Base-by-base conservation (phyloP, 495 filamentous ascomycete species). In the Daldinia concentrica region DNA sequence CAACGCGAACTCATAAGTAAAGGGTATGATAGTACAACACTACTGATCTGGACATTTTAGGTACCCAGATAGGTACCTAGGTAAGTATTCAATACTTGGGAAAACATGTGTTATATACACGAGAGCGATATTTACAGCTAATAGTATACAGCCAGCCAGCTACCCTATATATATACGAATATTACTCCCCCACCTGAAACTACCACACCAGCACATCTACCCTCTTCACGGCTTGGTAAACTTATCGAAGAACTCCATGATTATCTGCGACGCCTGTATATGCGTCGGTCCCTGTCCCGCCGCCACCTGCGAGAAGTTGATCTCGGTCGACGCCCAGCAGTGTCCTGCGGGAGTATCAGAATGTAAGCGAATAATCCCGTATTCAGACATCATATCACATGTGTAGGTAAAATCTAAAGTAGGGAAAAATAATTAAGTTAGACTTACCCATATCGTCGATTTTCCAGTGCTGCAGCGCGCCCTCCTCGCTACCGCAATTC, bases 391-490 rank as follows among this genome's bases (percentile, higher is more conserved):
- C 22, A 48, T 19, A 5, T 3, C 22, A 48, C 43, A 24, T 12
- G 3, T 12, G 8, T 48, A 43, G 52, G 4, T 19, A 48, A 8
- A 41, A 8, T 26, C 0, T 17, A 55, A 12, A 48, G 51, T n/a
- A n/a, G n/a, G 39, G 6, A 5, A 11, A 34, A 34, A 5, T 3
- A 36, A 19, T 15, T 6, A 8, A 2, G 8, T 30, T 11, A 29
- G n/a, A 64, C 75, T 64, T 54, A 73, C 75, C 73, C 77, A 77
- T 83, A 30, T 80, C 76, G 58, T 81, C 79, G 34, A 84, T 75
- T 36, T 83, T 83, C 73, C 82, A 85, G 55, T 85, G 82, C 64
- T 86, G 82, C 56, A 84, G 68, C 64, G 75, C 79, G 4, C 79
- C 82, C 61, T 71, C 67, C 19, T 71, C 70, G 1, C 70, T 77